Base-by-base conservation (phyloP, 345 rosid species). In the Pugionium cornutum region DNA sequence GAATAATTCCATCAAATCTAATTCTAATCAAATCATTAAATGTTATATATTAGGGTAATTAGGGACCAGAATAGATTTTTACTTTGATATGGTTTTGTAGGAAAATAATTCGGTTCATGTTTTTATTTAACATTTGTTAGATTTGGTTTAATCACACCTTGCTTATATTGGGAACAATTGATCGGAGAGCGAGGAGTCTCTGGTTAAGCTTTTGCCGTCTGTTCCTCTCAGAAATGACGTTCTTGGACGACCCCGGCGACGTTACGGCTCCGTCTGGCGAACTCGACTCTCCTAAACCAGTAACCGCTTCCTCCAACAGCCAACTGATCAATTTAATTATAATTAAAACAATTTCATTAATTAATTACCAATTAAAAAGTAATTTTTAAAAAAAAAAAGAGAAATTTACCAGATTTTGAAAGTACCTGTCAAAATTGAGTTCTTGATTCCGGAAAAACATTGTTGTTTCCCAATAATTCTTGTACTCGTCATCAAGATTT, bases 201-300 rank as follows among this genome's bases (percentile, higher is more conserved):
- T 94, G 90, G 37, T 90, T 94, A 27, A 94, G 96, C 79, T 83
- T 90, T 77, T 82, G 88, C 68, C 99, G 67, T 51, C 99, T 57
- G 32, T 88, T 94, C 60, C 97, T 79, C 79, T 94, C 99, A 1
- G 96, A 90, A 30, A 84, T 83, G 7, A 86, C 89, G 75, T 90
- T 94, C 78, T 88, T 94, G 1, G 77, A 67, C 8, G 95, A 79
- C 0, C 92, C 90, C 25, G 81, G 79, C 31, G 85, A 73, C 1
- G 96, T 83, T n/a, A 84, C 87, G 2, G 81, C 83, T 57, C 97
- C 96, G 42, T 90, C 99, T 32, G 99, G 97, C 35, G 97, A 94
- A 57, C 97, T 90, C 9, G 92, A 88, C 57, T 88, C 99, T 71
- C 80, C 88, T 10, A 75, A 86, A 6, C 86, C 83, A 0, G 82